These are phyloP conservation scores for Suhomyces bribrorum DNA, from an alignment of 1,139 yeast genomes.

Conservation along the genomic window DNA sequence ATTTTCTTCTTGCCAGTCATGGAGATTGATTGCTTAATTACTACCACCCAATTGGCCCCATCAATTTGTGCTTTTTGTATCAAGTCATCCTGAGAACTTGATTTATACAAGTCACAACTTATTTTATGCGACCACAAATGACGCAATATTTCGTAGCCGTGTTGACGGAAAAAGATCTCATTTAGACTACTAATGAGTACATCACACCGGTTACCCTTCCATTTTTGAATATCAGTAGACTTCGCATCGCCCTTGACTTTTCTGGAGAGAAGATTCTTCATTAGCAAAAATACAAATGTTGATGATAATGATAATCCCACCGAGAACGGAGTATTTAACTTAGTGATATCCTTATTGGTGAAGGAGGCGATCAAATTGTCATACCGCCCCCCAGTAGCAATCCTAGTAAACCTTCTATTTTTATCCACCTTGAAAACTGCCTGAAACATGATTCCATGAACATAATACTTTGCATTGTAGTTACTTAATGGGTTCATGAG, in stretches of 20 bases:
- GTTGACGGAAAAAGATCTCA: slow-evolving; percentile 51
- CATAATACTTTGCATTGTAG: slow-evolving; percentile 76
- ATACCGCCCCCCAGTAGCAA: slow-evolving; percentile 93
- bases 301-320: slow-evolving; percentile 77
- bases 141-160: slow-evolving; percentile 63
- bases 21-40: slow-evolving; percentile 58
- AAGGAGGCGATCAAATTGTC: slow-evolving; percentile 68
- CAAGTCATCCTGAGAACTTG: slow-evolving; percentile 65
- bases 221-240: slow-evolving; percentile 15
- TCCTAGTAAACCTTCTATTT: slow-evolving; percentile 41
- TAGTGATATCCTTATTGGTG: slow-evolving; percentile 41
- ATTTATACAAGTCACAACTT: slow-evolving; percentile 66
- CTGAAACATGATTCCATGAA: slow-evolving; percentile 85
- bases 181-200: slow-evolving; percentile 73
- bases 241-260: slow-evolving; percentile 14
- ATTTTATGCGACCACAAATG: slow-evolving; percentile 71
- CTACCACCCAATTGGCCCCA: slow-evolving; percentile 73
- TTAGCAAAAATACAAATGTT: slow-evolving; percentile 43
- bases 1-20: slow-evolving; percentile 41
- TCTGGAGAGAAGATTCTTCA: slow-evolving; percentile 34
- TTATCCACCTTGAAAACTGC: slow-evolving; percentile 63
- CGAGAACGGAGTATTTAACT: slow-evolving; percentile 48
- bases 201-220: slow-evolving; percentile 62
- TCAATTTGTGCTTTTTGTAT: slow-evolving; percentile 62
- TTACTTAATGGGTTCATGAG: slow-evolving; percentile 73